Conservation (phyloP, 2,329 filamentous ascomycete species). For the Cryphonectria naterciae region DNA sequence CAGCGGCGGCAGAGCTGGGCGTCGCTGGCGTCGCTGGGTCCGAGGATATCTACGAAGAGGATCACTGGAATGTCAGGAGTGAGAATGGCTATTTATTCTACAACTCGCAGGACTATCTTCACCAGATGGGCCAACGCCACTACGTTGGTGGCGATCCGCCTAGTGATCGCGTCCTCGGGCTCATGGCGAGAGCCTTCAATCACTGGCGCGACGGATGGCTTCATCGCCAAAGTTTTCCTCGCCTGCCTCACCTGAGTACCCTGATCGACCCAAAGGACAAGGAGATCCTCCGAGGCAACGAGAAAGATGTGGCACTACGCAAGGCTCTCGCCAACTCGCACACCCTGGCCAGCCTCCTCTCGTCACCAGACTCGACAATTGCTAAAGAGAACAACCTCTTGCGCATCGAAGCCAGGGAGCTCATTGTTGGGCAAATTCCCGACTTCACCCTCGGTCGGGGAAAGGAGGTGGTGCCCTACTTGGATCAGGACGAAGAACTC, state of each 20-base stretch:
- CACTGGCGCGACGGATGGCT: constrained; percentile 24
- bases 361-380: constrained; percentile 1
- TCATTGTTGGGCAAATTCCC: constrained; percentile 19
- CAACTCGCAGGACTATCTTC: constrained; percentile 22
- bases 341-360: constrained; percentile 8
- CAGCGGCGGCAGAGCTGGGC: constrained; percentile 16
- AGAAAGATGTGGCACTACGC: constrained; percentile 8
- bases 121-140: constrained; percentile 13
- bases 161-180: constrained; percentile 13
- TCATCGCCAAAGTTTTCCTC: constrained; percentile 13
- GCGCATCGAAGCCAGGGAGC: constrained; percentile 8
- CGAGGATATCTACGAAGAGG: constrained; percentile 14
- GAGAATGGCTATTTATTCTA: constrained; percentile 20
- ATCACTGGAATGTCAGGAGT: constrained; percentile 13
- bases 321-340: constrained; percentile 10
- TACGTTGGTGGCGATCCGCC: constrained; percentile 20
- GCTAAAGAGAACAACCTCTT: neutral
- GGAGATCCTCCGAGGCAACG: neutral
- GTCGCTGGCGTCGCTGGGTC: neutral
- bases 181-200: constrained; percentile 21
- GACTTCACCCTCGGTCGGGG: constrained; percentile 22
- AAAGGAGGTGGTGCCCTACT: constrained; percentile 20
- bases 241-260: constrained; percentile 1
- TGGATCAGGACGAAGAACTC: constrained; percentile 18
- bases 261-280: constrained; percentile 11